These are phyloP conservation scores for Dothidotthia symphoricarpi DNA, from an alignment of 2,329 filamentous ascomycete species.

Conservation along the genomic window DNA sequence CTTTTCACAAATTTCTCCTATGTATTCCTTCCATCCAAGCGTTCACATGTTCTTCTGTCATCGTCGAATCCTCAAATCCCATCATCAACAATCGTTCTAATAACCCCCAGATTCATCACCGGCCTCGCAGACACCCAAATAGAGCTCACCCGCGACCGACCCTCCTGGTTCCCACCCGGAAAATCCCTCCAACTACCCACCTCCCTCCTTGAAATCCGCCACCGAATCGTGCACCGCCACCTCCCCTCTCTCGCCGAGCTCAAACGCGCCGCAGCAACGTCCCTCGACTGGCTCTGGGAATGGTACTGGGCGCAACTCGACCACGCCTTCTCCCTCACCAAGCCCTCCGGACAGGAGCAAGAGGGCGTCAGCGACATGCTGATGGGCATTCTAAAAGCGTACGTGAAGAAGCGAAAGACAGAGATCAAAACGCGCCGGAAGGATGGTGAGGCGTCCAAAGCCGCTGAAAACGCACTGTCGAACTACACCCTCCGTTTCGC, in stretches of 20 bases:
- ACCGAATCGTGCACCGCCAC: slow-evolving; percentile 88
- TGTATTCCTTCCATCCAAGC: no score
- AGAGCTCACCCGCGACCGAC: slow-evolving; percentile 30
- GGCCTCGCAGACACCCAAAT: slow-evolving; percentile 68
- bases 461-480: slow-evolving; percentile 18
- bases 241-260: slow-evolving; percentile 74
- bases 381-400: slow-evolving; percentile 34
- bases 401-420: slow-evolving; percentile 30
- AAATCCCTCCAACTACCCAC: slow-evolving; percentile 45
- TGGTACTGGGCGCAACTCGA: slow-evolving; percentile 72
- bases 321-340: slow-evolving; percentile 17
- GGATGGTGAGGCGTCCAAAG: slow-evolving; percentile 4
- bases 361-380: slow-evolving; percentile 20
- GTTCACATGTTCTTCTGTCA: no score
- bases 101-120: slow-evolving; percentile 65
- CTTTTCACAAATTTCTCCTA: no score
- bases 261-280: slow-evolving; percentile 65
- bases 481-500: slow-evolving; percentile 15
- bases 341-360: slow-evolving; percentile 1
- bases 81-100: no score
- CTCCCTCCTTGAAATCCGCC: slow-evolving; percentile 84
- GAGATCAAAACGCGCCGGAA: slow-evolving; percentile 29
- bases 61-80: no score
- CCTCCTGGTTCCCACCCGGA: slow-evolving; percentile 25
- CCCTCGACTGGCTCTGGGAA: slow-evolving; percentile 81